Evolutionary conservation across 306 rosid genomes (phyloP), one percentile per base, ranked within the genome.

Genomic region (Rosa persica): DNA sequence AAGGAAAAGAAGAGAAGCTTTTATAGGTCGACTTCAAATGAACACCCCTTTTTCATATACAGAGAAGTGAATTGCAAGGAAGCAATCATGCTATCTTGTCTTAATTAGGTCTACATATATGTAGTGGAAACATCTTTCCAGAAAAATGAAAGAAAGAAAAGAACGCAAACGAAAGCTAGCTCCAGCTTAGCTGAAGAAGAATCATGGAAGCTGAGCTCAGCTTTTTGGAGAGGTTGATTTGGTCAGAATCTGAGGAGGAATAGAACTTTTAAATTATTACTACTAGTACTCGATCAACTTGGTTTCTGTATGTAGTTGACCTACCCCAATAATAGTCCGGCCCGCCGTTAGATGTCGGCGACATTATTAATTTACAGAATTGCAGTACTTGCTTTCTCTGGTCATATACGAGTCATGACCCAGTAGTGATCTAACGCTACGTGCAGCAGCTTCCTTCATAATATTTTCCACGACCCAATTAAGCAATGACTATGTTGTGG

Each of bases 11-110:
- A 6, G 62, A 12, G 1, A 20, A 55, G 61, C 61, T 55, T 57
- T 57, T 30, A 30, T 30, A 57, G 62, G 30, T 30, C 36, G 36
- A 13, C 27, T n/a, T 20, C 27, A 20, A 55, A 55, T 20, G 25
- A n/a, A 55, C 61, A 55, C 5, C 27, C 27, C n/a, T 54, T 30
- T 55, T 55, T 5, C 61, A 60, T 25, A 60, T 25, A 60, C 1
- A 61, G 39, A 61, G 67, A 61, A 61, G 36, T 61, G 67, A 61
- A 1, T 27, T 61, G 67, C 40, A 61, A 61, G 67, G 67, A 61
- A 61, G 67, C 19, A 61, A 61, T 61, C 39, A 61, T 12, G 19
- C 67, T 61, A 61, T 22, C 62, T 57, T 57, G 62, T 57, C 62
- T n/a, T 57, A 30, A 30, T 30, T 2, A 0, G 5, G 62, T 57